A percentile compares a stretch with the other conserved stretches of the same genome.
Evolutionary conservation across 1,139 yeast genomes (phyloP).

Genomic region (Candida smagusa): DNA sequence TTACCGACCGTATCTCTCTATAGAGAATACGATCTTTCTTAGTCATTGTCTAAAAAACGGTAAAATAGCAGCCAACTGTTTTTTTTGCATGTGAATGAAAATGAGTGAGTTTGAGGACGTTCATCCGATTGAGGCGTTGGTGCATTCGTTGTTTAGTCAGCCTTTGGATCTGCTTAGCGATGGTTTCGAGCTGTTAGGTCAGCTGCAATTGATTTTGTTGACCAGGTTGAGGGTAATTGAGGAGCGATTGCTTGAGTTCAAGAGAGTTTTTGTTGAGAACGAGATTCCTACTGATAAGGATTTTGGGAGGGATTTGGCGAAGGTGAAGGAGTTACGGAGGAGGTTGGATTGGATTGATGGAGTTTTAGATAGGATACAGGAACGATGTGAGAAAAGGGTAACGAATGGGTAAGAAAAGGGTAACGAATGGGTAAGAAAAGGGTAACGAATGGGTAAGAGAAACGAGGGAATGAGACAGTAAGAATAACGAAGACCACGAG

Average conservation of each 20-base stretch:
- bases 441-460: background rate
- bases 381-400: slow-evolving; percentile 13
- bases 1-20: slow-evolving; percentile 31
- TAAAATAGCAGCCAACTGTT: background rate
- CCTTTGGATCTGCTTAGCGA: slow-evolving; percentile 51
- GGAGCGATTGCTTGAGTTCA: slow-evolving; percentile 27
- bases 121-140: slow-evolving; percentile 56
- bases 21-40: slow-evolving; percentile 25
- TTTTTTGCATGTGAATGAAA: slow-evolving; percentile 3
- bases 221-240: slow-evolving; percentile 47
- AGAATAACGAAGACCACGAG: background rate
- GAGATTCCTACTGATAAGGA: slow-evolving; percentile 20
- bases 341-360: slow-evolving; percentile 29
- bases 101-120: slow-evolving; percentile 21
- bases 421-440: background rate
- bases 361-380: slow-evolving; percentile 35
- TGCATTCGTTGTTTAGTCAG: slow-evolving; percentile 52
- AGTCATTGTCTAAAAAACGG: background rate
- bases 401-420: background rate
- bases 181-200: slow-evolving; percentile 51
- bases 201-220: slow-evolving; percentile 53
- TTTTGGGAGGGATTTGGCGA: slow-evolving; percentile 25
- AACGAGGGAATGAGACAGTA: background rate
- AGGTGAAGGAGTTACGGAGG: slow-evolving; percentile 32
- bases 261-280: slow-evolving; percentile 16